Evolutionary conservation across 1,284 basidiomycete species (phyloP), one percentile per base, ranked within the genome.

Genomic region (Hypsizygus ulmarius): DNA sequence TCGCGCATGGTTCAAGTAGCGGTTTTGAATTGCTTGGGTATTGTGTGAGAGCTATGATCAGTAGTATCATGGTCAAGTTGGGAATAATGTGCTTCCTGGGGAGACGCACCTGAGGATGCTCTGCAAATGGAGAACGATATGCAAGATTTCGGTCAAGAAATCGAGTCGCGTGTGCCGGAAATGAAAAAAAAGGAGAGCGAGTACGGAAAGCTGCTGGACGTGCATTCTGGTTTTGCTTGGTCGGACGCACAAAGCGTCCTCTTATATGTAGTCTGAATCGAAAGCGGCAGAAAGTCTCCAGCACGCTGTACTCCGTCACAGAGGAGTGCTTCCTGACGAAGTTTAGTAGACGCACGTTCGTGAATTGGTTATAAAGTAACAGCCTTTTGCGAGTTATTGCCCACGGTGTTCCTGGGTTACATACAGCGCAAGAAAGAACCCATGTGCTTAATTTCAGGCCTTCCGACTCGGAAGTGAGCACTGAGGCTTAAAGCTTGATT

Each of bases 41-140:
- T 78, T 63, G 44, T 68, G 67, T 9, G 68, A 62, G 39, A 77
- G 63, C 76, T 78, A 45, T 8, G 19, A 35, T 25, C 33, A 28
- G 27, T 19, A 6, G 19, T n/a, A 28, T 32, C 33, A 46, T 14
- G 14, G 1, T 9, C 7, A 7, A 27, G 8, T 30, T 19, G 3
- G 2, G 19, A 14, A 15, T 29, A 32, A 35, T 18, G n/a, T 9
- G 16, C 29, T 5, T 16, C 21, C 7, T 25, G 14, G 2, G 12
- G 14, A 10, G 7, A 54, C 65, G 43, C 57, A 71, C 75, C 57
- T 75, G 63, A 2, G 68, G 66, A 42, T 69, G 64, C 19, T 69
- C 66, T 12, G 58, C 53, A 57, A 77, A 78, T 0, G 77, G 77
- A n/a, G 76, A 78, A 5, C 62, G 56, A 52, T 79, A 79, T 1